Evolutionary conservation across 2,329 filamentous ascomycete species (phyloP), one percentile per base, ranked within the genome.

Genomic region (Thelonectria rubi): DNA sequence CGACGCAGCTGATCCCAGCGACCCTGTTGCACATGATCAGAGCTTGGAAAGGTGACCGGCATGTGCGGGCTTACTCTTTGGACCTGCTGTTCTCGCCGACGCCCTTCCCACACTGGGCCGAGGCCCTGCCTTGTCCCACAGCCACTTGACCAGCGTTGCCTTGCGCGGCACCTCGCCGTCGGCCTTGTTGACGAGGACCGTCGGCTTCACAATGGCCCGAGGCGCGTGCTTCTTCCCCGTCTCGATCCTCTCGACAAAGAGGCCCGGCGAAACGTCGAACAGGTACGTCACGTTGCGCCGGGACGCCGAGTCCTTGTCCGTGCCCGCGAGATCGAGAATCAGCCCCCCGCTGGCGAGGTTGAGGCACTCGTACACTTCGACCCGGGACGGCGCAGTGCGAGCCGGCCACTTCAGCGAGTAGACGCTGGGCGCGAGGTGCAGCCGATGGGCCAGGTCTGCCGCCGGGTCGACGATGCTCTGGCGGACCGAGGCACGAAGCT

Each of bases 351-450:
- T 74, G 3, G 75, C 74, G 30, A 78, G 68, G 52, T 78, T 74
- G 49, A 74, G 63, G 54, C 76, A 78, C 48, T 78, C 76, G 55
- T 78, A 78, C 10, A 75, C 72, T 56, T 78, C 76, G 2, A 78
- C 62, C 32, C 76, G 72, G 11, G 74, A 67, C n/a, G 74, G 67
- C 1, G 76, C 76, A 24, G 71, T 76, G 34, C 75, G 72, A 39
- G 75, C 74, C 8, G 76, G 75, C 76, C 76, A 78, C 45, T 77
- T 78, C 24, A 78, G 64, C 12, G 75, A 76, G 62, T 69, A 78
- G 30, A 77, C 64, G 50, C 69, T 75, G 17, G 72, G 63, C 5
- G 76, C 73, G 6, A 77, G 67, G 20, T 78, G 76, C n/a, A 78
- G 68, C 49, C 69, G 71, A 56, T 78, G 76, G 2, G 72, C 75